A percentile compares a stretch with the other conserved stretches of the same genome.
These are phyloP conservation scores for Colletotrichum sp. DNA, from an alignment of 2,329 filamentous ascomycete species.

Conservation along the genomic window DNA sequence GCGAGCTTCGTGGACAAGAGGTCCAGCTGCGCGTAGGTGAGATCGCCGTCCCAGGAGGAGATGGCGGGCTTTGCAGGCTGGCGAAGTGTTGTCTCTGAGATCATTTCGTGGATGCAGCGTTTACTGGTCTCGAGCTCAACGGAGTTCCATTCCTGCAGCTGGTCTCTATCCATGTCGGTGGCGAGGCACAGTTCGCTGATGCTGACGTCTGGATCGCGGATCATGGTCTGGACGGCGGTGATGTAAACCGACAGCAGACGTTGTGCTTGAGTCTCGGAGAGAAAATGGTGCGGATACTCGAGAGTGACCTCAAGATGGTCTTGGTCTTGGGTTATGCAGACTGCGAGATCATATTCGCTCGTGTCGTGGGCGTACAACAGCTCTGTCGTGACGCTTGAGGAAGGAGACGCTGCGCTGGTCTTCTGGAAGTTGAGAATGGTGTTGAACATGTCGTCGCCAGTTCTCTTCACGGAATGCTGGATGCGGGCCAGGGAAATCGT, in stretches of 20 bases:
- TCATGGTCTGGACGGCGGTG: background rate
- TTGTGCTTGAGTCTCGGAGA: background rate
- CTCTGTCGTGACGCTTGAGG: background rate
- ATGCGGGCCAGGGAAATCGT: background rate
- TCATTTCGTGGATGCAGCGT: conserved; percentile 7
- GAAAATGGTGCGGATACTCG: background rate
- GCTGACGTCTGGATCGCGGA: background rate
- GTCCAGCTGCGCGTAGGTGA: conserved; percentile 26
- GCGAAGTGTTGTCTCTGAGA: background rate
- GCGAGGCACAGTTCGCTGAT: background rate
- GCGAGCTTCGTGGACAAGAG: conserved; percentile 22
- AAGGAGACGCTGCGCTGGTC: background rate
- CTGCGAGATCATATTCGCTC: conserved; percentile 3
- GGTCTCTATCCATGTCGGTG: background rate
- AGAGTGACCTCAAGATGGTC: background rate
- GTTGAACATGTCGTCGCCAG: background rate
- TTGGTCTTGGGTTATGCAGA: background rate
- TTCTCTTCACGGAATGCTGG: background rate
- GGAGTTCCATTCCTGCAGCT: background rate
- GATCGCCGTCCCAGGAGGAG: conserved; percentile 26
- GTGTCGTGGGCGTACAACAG: background rate
- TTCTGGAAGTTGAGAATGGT: conserved; percentile 11
- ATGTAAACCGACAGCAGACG: background rate
- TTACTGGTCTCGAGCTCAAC: background rate
- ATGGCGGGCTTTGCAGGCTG: conserved; percentile 10